Percentiles rank a stretch among this genome's conserved stretches.
phyloP scores from a whole-genome alignment of 2,329 filamentous ascomycete species.

The Colletotrichum agaves region DNA sequence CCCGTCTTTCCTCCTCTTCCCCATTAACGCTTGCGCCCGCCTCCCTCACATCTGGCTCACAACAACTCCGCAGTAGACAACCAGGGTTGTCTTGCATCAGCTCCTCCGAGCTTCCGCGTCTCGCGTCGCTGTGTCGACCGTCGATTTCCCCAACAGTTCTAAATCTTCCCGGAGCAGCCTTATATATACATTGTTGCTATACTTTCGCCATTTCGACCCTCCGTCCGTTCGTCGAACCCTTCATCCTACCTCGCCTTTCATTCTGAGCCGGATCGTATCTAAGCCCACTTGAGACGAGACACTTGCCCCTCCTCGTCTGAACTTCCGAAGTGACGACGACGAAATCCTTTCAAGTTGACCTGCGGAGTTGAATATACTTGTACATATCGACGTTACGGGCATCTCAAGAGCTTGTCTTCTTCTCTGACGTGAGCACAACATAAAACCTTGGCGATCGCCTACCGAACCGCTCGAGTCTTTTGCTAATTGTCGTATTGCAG shows the following conservation, averaged over 20 bases:
- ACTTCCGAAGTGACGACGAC: constrained; percentile 23
- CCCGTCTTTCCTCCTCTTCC: not conserved
- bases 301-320: constrained; percentile 27
- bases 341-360: not conserved
- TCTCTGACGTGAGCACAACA: constrained; percentile 4
- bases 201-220: not conserved
- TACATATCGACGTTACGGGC: not conserved
- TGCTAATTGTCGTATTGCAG: constrained; percentile 2
- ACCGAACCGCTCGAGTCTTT: not conserved
- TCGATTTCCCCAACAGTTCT: constrained; percentile 15
- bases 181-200: not conserved
- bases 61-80: not conserved
- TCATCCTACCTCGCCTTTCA: not conserved
- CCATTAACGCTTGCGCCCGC: not conserved
- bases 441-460: constrained; percentile 8
- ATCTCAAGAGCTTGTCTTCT: not conserved
- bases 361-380: not conserved
- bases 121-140: constrained; percentile 2
- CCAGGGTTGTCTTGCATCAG: constrained; percentile 30
- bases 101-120: constrained; percentile 14
- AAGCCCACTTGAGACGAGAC: constrained; percentile 31
- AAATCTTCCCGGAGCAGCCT: not conserved
- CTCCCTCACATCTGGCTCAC: not conserved
- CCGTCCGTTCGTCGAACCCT: constrained; percentile 26
- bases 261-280: constrained; percentile 4